phyloP scores from a whole-genome alignment of 2,329 filamentous ascomycete species.

The Pyricularia pennisetigena region DNA sequence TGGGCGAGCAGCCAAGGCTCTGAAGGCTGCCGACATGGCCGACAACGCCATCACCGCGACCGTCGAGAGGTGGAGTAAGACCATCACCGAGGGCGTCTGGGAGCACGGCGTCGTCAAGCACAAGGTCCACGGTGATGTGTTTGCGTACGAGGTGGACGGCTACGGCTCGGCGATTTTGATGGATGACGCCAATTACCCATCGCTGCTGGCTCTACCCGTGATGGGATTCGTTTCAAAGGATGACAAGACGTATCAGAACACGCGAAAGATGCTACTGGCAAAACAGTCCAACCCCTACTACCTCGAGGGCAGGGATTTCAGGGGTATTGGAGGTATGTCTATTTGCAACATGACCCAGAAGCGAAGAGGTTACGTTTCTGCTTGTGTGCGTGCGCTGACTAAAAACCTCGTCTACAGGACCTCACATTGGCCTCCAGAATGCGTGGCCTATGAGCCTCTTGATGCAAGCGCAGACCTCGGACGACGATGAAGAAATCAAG shows the following conservation, averaged over 20 bases:
- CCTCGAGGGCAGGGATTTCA: slow-evolving; percentile 64
- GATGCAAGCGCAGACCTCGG: slow-evolving; percentile 80
- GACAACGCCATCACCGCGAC: slow-evolving; percentile 41
- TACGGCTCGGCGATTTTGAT: slow-evolving; percentile 76
- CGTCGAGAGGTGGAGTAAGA: slow-evolving; percentile 48
- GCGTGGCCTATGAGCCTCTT: slow-evolving; percentile 97
- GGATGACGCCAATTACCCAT: slow-evolving; percentile 85
- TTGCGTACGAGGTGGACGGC: slow-evolving; percentile 81
- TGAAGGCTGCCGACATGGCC: slow-evolving; percentile 42
- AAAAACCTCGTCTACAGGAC: slow-evolving; percentile 26
- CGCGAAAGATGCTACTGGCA: slow-evolving; percentile 64
- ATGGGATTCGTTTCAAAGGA: slow-evolving; percentile 61
- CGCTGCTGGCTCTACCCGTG: slow-evolving; percentile 65
- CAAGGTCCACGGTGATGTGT: slow-evolving; percentile 66
- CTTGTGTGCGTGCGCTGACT: neutral
- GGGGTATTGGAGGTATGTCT: slow-evolving; percentile 72
- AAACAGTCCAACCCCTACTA: slow-evolving; percentile 82
- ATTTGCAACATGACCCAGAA: neutral
- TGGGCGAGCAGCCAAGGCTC: slow-evolving; percentile 58
- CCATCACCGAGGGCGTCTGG: slow-evolving; percentile 68
- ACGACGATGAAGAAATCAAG: slow-evolving; percentile 73
- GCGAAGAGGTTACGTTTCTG: neutral
- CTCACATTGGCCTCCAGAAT: slow-evolving; percentile 71
- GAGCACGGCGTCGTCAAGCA: slow-evolving; percentile 75
- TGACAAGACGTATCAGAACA: slow-evolving; percentile 76